A percentile compares a stretch with the other conserved stretches of the same genome.
Evolutionary conservation across 805 yeast species (phyloP).

Genomic region (Cyberlindnera sargentensis): DNA sequence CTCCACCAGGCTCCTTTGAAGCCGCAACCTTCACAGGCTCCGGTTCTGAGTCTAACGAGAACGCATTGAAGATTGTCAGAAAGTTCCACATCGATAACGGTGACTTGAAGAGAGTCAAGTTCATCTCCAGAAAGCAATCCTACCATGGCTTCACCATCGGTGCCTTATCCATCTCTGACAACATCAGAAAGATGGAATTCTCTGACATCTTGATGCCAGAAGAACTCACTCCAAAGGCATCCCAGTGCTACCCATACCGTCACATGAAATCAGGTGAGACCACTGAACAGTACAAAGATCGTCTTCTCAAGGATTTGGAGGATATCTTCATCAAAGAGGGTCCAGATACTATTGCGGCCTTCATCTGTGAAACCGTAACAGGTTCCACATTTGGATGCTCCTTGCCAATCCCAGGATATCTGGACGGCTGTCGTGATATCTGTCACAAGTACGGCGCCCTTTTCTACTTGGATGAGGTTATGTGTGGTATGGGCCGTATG

Average conservation of each 20-base stretch:
- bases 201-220: slow-evolving; percentile 23
- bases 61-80: slow-evolving; percentile 50
- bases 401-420: slow-evolving; percentile 37
- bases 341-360: slow-evolving; percentile 37
- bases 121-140: slow-evolving; percentile 37
- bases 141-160: slow-evolving; percentile 46
- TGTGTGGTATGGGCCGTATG: slow-evolving; percentile 50
- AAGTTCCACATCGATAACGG: slow-evolving; percentile 39
- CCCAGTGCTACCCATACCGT: slow-evolving; percentile 26
- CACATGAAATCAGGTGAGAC: slow-evolving; percentile 26
- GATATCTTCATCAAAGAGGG: slow-evolving; percentile 34
- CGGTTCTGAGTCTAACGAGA: slow-evolving; percentile 64
- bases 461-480: slow-evolving; percentile 45
- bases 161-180: slow-evolving; percentile 36
- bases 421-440: slow-evolving; percentile 37
- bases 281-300: slow-evolving; percentile 31
- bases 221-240: slow-evolving; percentile 21
- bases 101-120: slow-evolving; percentile 34
- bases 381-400: slow-evolving; percentile 42
- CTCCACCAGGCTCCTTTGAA: slow-evolving; percentile 38
- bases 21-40: slow-evolving; percentile 44
- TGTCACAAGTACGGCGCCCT: slow-evolving; percentile 46
- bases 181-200: slow-evolving; percentile 30
- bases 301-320: slow-evolving; percentile 35
- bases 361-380: slow-evolving; percentile 38